Evolutionary conservation across 2,329 filamentous ascomycete species (phyloP), one percentile per base, ranked within the genome.

Genomic region (Karstenula rhodostoma): DNA sequence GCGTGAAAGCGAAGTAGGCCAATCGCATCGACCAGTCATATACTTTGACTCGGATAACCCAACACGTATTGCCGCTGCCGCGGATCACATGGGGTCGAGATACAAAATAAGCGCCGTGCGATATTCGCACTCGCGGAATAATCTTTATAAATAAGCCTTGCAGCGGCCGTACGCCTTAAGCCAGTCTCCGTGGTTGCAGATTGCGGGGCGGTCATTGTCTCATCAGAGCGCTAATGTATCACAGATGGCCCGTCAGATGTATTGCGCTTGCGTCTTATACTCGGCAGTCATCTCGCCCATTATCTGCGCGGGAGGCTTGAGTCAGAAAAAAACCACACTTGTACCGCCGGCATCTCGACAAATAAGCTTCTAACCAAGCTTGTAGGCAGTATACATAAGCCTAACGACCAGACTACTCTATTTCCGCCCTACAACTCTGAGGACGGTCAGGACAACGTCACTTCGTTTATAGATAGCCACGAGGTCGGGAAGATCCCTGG

Each of bases 361-460:
- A 94, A 90, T 71, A 98, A 98, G 77, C 78, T 94, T 5, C 82
- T 97, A 12, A 88, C 91, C 60, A 98, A 98, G 77, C 84, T 98
- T 15, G 91, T 89, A 10, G 94, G 94, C 13, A 91, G 88, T 74
- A 82, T 90, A 60, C 88, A 97, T 75, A 98, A 98, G 79, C 94
- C 94, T 0, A 89, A 89, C 60, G 90, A 87, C 62, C 95, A 98
- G 77, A 98, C 94, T 0, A 93, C 91, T 0, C 81, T 98, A 8
- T 78, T 96, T 46, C 88, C 90, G 5, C 86, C 90, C 1, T 86
- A 86, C 56, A 80, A 82, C 3, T 68, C 65, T 23, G 59, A 64
- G 22, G 61, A 67, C 37, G 59, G 58, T 8, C 53, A 57, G n/a
- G 73, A 76, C 37, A 88, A 89, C 60, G 84, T 91, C 13, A 82